These are phyloP conservation scores for Paracorniculantispora psalliotae DNA, from an alignment of 2,329 filamentous ascomycete species.

Conservation along the genomic window DNA sequence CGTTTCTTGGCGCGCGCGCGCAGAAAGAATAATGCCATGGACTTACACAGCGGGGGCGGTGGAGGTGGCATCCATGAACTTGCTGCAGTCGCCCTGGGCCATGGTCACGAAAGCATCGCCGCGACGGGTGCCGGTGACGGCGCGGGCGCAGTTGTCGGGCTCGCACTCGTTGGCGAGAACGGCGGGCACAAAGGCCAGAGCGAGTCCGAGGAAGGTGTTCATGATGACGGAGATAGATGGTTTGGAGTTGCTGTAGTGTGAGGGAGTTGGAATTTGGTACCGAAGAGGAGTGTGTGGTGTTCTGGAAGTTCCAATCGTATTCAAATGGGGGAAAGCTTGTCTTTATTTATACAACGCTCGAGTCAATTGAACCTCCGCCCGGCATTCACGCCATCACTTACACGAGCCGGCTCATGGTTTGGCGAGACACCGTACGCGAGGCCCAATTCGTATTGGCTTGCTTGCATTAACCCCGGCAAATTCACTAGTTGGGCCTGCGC, in stretches of 20 bases:
- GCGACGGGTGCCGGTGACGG: conserved; percentile 4
- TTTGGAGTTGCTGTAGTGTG: no score
- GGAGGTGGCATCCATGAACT: not conserved
- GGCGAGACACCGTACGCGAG: not conserved
- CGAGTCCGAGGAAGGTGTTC: not conserved
- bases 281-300: not conserved
- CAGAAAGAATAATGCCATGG: no score
- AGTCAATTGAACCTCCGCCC: not conserved
- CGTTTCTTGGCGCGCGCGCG: not conserved
- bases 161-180: conserved; percentile 1
- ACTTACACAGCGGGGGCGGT: conserved; percentile 8
- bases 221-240: no score
- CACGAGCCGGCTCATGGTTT: not conserved
- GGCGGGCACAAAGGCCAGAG: not conserved
- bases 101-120: not conserved
- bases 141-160: conserved; percentile 9
- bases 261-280: not conserved
- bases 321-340: not conserved
- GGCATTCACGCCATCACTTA: not conserved
- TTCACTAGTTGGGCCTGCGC: no score
- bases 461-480: not conserved
- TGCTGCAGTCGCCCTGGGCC: conserved; percentile 3
- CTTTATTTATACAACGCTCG: not conserved
- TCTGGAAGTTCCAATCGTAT: not conserved
- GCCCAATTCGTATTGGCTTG: not conserved